phyloP scores from a whole-genome alignment of 2,329 filamentous ascomycete genomes.

The Paramyrothecium roridum region DNA sequence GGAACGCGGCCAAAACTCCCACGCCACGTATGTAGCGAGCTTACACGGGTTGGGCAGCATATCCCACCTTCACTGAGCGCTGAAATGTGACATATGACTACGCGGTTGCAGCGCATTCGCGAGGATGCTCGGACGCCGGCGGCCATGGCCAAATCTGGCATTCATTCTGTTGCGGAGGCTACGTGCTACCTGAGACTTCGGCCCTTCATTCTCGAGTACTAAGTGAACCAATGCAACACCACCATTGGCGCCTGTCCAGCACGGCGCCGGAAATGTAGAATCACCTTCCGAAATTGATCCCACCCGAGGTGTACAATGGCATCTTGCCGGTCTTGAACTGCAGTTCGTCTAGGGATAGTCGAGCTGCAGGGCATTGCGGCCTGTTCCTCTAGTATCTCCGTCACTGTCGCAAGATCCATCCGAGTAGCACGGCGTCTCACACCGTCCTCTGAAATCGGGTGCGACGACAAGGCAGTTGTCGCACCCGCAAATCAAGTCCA shows the following conservation, averaged over 20 bases:
- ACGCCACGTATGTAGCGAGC: too few relatives aligned
- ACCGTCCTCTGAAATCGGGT: constrained; percentile 36
- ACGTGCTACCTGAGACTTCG: background rate
- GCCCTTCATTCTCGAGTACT: background rate
- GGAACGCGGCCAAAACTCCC: too few relatives aligned
- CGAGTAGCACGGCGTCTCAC: constrained; percentile 30
- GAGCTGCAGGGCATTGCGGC: background rate
- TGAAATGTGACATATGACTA: too few relatives aligned
- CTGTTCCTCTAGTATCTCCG: background rate
- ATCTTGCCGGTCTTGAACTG: background rate
- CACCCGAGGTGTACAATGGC: background rate
- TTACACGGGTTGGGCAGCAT: too few relatives aligned
- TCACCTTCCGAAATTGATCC: background rate
- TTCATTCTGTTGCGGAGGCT: too few relatives aligned
- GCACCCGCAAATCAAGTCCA: constrained; percentile 36
- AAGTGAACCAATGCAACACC: background rate
- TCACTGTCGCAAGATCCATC: constrained; percentile 4
- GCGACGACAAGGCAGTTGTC: constrained; percentile 34
- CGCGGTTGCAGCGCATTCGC: too few relatives aligned
- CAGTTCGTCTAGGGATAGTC: background rate
- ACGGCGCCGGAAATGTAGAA: too few relatives aligned
- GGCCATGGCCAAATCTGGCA: too few relatives aligned
- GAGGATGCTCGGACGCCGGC: too few relatives aligned
- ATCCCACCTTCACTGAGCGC: too few relatives aligned
- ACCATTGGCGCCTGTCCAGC: too few relatives aligned